Conservation (phyloP, 805 yeast genomes). For the Zygosaccharomyces rouxii region DNA sequence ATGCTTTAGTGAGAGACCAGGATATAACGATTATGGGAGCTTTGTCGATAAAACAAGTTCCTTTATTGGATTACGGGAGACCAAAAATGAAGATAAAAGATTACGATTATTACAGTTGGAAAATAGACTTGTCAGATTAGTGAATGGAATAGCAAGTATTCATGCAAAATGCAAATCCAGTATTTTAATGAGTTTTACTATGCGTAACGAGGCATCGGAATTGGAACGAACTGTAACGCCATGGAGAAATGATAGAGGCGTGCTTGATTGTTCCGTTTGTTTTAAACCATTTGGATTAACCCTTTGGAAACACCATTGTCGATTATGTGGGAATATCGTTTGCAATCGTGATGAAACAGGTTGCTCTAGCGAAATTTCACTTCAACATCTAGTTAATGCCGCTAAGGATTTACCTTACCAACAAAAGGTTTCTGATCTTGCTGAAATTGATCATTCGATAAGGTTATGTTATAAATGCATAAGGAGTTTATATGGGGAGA, state of each 20-base stretch:
- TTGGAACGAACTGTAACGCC: conserved; percentile 48
- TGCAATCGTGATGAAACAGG: conserved; percentile 61
- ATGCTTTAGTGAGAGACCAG: conserved; percentile 57
- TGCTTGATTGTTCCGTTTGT: conserved; percentile 61
- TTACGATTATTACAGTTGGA: conserved; percentile 56
- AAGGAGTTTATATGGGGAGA: conserved; percentile 51
- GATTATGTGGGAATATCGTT: conserved; percentile 78
- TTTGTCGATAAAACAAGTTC: conserved; percentile 41
- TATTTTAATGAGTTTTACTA: conserved; percentile 25
- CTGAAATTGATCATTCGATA: conserved; percentile 34
- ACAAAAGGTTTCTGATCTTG: conserved; percentile 16
- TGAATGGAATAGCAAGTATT: conserved; percentile 29
- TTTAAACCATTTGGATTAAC: conserved; percentile 50
- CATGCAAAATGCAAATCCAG: conserved; percentile 23
- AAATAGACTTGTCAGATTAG: conserved; percentile 51
- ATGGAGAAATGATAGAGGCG: conserved; percentile 59
- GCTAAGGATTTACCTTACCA: conserved; percentile 27
- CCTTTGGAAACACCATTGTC: conserved; percentile 81
- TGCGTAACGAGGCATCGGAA: conserved; percentile 32
- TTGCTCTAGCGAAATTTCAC: conserved; percentile 73
- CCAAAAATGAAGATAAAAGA: conserved; percentile 44
- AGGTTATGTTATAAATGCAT: conserved; percentile 73
- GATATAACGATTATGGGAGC: conserved; percentile 46
- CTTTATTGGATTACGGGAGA: conserved; percentile 42
- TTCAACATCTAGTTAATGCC: conserved; percentile 30